phyloP scores from a whole-genome alignment of 148 eudicot species.

The Oxyria digyna region DNA sequence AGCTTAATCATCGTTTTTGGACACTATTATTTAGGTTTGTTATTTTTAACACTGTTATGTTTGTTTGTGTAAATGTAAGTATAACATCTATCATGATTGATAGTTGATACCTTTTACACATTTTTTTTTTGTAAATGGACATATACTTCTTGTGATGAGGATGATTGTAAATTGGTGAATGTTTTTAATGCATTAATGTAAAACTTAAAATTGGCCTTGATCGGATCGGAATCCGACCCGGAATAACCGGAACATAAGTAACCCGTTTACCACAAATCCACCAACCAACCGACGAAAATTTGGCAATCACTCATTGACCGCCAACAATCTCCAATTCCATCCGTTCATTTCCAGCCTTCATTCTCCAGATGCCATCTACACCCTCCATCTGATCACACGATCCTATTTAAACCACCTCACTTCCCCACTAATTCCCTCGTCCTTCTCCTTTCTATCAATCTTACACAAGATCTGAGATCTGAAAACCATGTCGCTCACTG shows the following conservation, averaged over 20 bases:
- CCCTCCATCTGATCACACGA: slow-evolving; percentile 22
- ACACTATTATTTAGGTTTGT: too few species aligned
- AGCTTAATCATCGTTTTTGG: too few species aligned
- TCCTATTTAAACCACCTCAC: slow-evolving; percentile 33
- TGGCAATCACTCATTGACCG: background rate
- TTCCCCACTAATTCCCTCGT: background rate
- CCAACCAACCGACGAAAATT: background rate
- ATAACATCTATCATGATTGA: too few species aligned
- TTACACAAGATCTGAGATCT: background rate
- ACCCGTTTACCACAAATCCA: background rate
- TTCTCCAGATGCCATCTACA: slow-evolving; percentile 13
- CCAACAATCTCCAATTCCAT: background rate
- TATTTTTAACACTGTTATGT: too few species aligned
- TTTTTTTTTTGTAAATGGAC: too few species aligned
- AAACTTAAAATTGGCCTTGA: background rate
- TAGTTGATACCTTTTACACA: too few species aligned
- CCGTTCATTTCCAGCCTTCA: slow-evolving; percentile 1
- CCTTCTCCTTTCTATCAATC: slow-evolving; percentile 5
- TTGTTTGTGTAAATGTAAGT: too few species aligned
- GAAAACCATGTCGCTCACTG: slow-evolving; percentile 47
- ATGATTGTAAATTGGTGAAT: background rate
- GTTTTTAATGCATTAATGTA: background rate
- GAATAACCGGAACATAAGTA: background rate
- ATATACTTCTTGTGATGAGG: too few species aligned
- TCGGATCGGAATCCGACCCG: background rate